A percentile compares a stretch with the other conserved stretches of the same genome.
Evolutionary conservation across 805 yeast genomes (phyloP).

Genomic region (Monosporozyma servazzii): DNA sequence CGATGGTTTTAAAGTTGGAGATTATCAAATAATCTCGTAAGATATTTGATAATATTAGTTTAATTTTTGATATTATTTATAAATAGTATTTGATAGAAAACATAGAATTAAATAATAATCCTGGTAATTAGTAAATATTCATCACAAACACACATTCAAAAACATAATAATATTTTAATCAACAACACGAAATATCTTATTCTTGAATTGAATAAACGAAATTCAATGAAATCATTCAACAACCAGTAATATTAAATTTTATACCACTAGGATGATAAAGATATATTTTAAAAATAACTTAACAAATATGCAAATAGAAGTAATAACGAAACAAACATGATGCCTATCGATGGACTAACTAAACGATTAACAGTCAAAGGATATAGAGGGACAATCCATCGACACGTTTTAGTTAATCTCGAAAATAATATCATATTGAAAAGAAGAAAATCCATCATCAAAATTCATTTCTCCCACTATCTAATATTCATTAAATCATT

Average conservation of each 20-base stretch:
- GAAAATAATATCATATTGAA: background rate
- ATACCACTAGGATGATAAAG: background rate
- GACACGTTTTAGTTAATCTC: background rate
- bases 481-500: background rate
- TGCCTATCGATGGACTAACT: background rate
- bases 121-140: background rate
- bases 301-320: background rate
- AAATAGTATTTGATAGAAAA: background rate
- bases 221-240: background rate
- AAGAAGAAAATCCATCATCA: background rate
- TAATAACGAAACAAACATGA: constrained; percentile 2
- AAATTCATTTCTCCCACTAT: background rate
- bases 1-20: constrained; percentile 95
- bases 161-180: background rate
- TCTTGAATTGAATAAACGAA: background rate
- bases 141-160: background rate
- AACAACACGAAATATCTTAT: background rate
- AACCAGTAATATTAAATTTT: background rate
- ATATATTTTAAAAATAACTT: background rate
- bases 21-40: constrained; percentile 1
- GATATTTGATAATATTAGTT: constrained; percentile 3
- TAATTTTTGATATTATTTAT: constrained; percentile 8
- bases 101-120: background rate
- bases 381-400: background rate
- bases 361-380: background rate